A percentile compares a stretch with the other conserved stretches of the same genome.
Conservation (phyloP, 768 basidiomycete species). For the Mycena crocata region DNA sequence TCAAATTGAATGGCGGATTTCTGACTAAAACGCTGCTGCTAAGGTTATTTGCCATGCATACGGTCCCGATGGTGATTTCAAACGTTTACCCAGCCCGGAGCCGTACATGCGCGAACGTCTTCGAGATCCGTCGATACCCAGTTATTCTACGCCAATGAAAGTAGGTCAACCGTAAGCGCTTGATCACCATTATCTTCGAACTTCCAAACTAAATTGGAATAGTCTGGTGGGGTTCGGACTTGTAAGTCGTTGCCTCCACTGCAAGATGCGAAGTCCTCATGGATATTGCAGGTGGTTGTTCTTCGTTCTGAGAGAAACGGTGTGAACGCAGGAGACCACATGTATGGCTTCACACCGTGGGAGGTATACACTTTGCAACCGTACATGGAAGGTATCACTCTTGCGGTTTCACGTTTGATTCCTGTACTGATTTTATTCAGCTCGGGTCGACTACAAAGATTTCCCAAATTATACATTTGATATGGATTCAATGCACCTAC, state of each 20-base stretch:
- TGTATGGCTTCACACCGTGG: slow-evolving; percentile 43
- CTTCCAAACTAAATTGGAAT: background rate
- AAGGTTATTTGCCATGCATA: slow-evolving; percentile 22
- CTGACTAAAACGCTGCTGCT: slow-evolving; percentile 52
- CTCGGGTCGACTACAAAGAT: slow-evolving; percentile 27
- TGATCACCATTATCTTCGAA: too few relatives aligned
- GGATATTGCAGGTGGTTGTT: slow-evolving; percentile 44
- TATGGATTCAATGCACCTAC: slow-evolving; percentile 35
- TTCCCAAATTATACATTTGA: slow-evolving; percentile 31
- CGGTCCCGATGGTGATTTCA: too few relatives aligned
- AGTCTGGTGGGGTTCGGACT: slow-evolving; percentile 39
- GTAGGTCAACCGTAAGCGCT: slow-evolving; percentile 32
- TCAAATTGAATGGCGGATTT: slow-evolving; percentile 43
- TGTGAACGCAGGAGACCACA: slow-evolving; percentile 43
- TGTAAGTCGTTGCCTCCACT: too few relatives aligned
- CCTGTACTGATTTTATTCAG: slow-evolving; percentile 10
- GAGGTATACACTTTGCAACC: slow-evolving; percentile 35
- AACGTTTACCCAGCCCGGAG: slow-evolving; percentile 30
- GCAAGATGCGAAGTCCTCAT: too few relatives aligned
- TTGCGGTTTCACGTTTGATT: too few relatives aligned
- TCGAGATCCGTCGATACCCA: slow-evolving; percentile 36
- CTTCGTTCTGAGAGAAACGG: slow-evolving; percentile 44
- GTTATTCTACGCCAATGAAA: slow-evolving; percentile 31
- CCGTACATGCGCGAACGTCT: slow-evolving; percentile 42
- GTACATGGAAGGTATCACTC: slow-evolving; percentile 24